A percentile compares a stretch with the other conserved stretches of the same genome.
These are phyloP conservation scores for Pythium rishiriense DNA, from an alignment of 352 stramenopile species.

Conservation along the genomic window DNA sequence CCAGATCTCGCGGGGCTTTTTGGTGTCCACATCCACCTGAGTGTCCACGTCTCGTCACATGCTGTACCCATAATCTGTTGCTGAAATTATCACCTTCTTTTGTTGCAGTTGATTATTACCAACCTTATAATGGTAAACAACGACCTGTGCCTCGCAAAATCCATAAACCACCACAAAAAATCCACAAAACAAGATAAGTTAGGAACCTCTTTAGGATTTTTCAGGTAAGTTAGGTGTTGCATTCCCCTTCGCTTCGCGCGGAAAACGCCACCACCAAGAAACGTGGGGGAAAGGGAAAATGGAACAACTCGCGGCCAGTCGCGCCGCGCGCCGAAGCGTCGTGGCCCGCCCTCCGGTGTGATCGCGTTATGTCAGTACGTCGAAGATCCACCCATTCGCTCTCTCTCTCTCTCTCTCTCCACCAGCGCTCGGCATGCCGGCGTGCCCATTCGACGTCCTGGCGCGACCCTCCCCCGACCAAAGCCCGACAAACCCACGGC, in stretches of 20 bases:
- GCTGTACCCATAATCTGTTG: too few relatives aligned
- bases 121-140: too few relatives aligned
- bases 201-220: not conserved
- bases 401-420: not conserved
- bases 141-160: too few relatives aligned
- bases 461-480: not conserved
- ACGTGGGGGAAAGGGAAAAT: not conserved
- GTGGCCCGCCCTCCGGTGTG: not conserved
- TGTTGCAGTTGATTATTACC: too few relatives aligned
- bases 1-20: constrained; percentile 1
- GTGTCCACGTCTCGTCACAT: too few relatives aligned
- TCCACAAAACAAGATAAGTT: too few relatives aligned
- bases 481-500: not conserved
- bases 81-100: too few relatives aligned
- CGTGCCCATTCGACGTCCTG: not conserved
- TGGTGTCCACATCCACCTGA: not conserved
- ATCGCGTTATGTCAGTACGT: not conserved
- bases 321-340: not conserved
- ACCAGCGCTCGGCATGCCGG: not conserved
- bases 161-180: constrained; percentile 4
- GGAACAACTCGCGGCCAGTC: constrained; percentile 3
- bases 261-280: not conserved
- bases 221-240: not conserved
- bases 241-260: not conserved
- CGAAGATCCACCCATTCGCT: not conserved